phyloP scores from a whole-genome alignment of 1,284 basidiomycete species.

The Tilletia setariae region DNA sequence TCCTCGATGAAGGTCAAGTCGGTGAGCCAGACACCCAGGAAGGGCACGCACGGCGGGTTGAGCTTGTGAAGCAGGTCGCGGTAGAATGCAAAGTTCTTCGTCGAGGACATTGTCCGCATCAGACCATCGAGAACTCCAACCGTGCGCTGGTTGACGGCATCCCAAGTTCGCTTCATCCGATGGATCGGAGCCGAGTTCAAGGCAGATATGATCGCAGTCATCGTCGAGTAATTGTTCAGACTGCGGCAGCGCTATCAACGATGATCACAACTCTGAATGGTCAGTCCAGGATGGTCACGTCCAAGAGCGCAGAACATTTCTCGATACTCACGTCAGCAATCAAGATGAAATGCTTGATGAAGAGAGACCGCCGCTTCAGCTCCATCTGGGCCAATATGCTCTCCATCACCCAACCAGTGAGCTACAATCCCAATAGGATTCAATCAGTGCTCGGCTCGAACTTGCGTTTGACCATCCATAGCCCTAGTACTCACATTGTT shows the following conservation, averaged over 20 bases:
- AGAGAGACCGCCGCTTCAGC: constrained; percentile 72
- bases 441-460: background rate
- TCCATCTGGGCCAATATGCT: constrained; percentile 81
- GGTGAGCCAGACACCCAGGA: constrained; percentile 93
- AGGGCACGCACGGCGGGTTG: constrained; percentile 92
- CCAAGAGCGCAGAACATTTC: constrained; percentile 16
- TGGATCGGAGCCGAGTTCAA: constrained; percentile 91
- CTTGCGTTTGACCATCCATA: background rate
- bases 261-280: background rate
- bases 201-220: constrained; percentile 93
- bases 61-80: constrained; percentile 78
- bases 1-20: constrained; percentile 96
- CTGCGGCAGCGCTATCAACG: constrained; percentile 66
- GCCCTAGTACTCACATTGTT: constrained; percentile 61
- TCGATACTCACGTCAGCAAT: constrained; percentile 66
- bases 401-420: constrained; percentile 91
- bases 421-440: background rate
- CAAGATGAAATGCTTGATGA: constrained; percentile 87
- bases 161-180: constrained; percentile 91
- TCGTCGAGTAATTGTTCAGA: constrained; percentile 90
- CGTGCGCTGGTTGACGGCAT: constrained; percentile 69
- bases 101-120: constrained; percentile 80
- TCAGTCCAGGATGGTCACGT: constrained; percentile 15
- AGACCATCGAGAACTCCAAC: constrained; percentile 61
- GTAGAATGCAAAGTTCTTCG: constrained; percentile 91